Base-by-base conservation (phyloP, 305 asterid species). In the Nicotiana rustica region DNA sequence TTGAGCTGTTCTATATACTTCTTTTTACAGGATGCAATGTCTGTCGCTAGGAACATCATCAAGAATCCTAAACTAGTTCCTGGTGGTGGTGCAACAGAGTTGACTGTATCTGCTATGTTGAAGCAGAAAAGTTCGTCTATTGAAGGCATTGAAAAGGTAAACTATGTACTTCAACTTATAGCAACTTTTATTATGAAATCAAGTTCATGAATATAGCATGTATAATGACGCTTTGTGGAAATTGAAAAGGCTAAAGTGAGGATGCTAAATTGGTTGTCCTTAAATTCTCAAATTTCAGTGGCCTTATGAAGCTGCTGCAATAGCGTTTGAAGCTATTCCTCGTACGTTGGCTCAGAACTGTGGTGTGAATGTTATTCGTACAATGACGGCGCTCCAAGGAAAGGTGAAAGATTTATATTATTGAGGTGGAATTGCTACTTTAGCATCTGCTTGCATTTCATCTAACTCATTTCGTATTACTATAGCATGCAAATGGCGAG, bases 301-400 rank as follows among this genome's bases (percentile, higher is more conserved):
- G 97, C 98, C 98, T 70, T 93, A 95, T 87, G 97, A 95, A 93
- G 97, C 98, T 83, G 98, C 95, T 82, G 98, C 95, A 56, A 85
- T 92, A 44, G 98, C 98, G 69, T 93, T 95, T 79, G 97, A 93
- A 88, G 97, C 97, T 85, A 93, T 93, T 79, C 99, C 99, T 10
- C 91, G 97, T 85, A 93, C 97, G 81, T 87, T 95, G 88, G 97
- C 97, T 62, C 98, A 95, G 90, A 95, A 93, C 88, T 93, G 99
- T 83, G 97, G 98, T 31, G 95, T 96, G 67, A 93, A 94, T 86
- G 98, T 96, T 76, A 93, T 96, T 82, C 92, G 98, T 15, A 94
- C 91, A 6, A 96, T 96, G 98, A 96, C 98, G 84, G 94, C 95
- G 70, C 86, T 96, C 85, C 99, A 93, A 85, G 99, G 99, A 82